Evolutionary conservation across 805 yeast genomes (phyloP).

Genomic region (Lipomyces japonicus): DNA sequence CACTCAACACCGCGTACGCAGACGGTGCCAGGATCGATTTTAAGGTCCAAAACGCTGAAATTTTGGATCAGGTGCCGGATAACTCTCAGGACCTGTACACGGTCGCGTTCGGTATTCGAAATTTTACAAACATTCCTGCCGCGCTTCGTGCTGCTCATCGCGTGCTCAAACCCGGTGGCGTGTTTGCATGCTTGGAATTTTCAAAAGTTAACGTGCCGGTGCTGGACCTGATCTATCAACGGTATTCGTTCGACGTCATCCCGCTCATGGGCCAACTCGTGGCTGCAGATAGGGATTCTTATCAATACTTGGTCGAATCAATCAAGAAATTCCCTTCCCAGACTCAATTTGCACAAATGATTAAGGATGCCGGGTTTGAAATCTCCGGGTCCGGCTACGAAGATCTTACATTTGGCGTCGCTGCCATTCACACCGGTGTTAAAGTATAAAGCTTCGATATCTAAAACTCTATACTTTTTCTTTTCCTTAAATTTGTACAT

Average conservation of each 20-base stretch:
- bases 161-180: conserved; percentile 95
- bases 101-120: conserved; percentile 94
- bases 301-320: conserved; percentile 93
- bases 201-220: conserved; percentile 75
- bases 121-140: conserved; percentile 90
- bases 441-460: conserved; percentile 39
- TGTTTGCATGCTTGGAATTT: conserved; percentile 93
- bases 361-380: conserved; percentile 89
- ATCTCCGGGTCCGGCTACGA: conserved; percentile 91
- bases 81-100: conserved; percentile 93
- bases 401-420: conserved; percentile 88
- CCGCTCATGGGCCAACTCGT: conserved; percentile 95
- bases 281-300: conserved; percentile 93
- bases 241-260: conserved; percentile 79
- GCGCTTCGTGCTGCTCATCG: conserved; percentile 95
- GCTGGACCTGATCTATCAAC: conserved; percentile 72
- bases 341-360: conserved; percentile 86
- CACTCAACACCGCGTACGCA: conserved; percentile 53
- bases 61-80: conserved; percentile 74
- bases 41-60: conserved; percentile 89
- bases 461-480: neutral
- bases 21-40: conserved; percentile 67
- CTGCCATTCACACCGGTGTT: conserved; percentile 93
- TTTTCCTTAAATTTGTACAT: neutral
- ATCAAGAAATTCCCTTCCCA: conserved; percentile 89